Percentiles rank a stretch among this genome's conserved stretches.
Conservation (phyloP, 352 stramenopile species). For the Aphanomyces invadans region DNA sequence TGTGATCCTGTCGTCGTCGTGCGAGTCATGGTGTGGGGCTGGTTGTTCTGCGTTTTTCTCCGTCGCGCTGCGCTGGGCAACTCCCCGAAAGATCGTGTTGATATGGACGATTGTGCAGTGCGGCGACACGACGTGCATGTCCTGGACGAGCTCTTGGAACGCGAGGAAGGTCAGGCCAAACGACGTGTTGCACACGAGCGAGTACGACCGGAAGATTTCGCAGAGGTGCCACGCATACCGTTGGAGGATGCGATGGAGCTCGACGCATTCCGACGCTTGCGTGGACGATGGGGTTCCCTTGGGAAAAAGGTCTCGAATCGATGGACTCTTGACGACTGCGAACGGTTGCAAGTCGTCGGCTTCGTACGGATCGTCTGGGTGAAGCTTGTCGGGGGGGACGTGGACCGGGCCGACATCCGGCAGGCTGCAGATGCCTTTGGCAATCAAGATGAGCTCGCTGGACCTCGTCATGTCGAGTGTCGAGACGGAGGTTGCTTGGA, state of each 20-base stretch:
- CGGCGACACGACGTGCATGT: not conserved
- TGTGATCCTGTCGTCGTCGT: not conserved
- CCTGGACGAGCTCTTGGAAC: slow-evolving; percentile 14
- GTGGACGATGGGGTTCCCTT: not conserved
- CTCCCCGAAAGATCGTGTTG: not conserved
- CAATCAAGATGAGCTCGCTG: slow-evolving; percentile 13
- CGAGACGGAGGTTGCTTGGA: not conserved
- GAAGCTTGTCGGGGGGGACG: not conserved
- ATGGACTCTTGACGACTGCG: not conserved
- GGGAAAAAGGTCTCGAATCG: slow-evolving; percentile 12
- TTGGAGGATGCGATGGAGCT: slow-evolving; percentile 6
- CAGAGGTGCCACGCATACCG: slow-evolving; percentile 16
- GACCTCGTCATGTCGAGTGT: slow-evolving; percentile 15
- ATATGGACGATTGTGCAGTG: slow-evolving; percentile 8
- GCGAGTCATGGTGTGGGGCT: no score
- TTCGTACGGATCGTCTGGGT: no score
- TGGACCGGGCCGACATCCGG: not conserved
- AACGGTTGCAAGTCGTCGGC: not conserved
- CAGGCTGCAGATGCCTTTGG: slow-evolving; percentile 18
- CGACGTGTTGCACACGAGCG: slow-evolving; percentile 12
- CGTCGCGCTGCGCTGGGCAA: not conserved
- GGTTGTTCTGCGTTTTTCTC: not conserved
- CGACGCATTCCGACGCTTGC: slow-evolving; percentile 1
- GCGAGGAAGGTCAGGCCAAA: slow-evolving; percentile 2
- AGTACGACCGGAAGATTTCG: slow-evolving; percentile 21